Evolutionary conservation across 2,329 filamentous ascomycete genomes (phyloP), one percentile per base, ranked within the genome.

Genomic region (Aspergillus eucalypticola): DNA sequence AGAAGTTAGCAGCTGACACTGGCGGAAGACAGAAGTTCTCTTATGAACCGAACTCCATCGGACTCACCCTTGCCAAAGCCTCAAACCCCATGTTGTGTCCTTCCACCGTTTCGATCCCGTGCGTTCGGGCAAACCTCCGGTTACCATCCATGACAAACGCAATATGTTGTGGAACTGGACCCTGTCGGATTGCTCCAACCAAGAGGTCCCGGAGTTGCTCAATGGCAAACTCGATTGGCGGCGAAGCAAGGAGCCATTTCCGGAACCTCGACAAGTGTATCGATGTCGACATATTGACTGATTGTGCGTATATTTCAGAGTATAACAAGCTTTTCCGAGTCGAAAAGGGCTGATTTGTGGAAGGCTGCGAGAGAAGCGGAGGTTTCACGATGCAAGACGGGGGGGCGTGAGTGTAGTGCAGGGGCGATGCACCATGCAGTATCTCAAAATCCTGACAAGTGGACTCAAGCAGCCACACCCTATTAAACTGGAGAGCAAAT

Each of bases 91-190:
- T 81, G 74, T 96, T 93, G 75, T 99, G 95, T 23, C 95, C 95
- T 78, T 99, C 94, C 35, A 98, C 88, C 0, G 93, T 96, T 81
- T 99, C 95, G 74, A 99, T 96, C 65, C 94, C 88, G 79, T 95
- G 92, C 64, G 84, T 90, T 63, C 91, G 86, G 13, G 95, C 95
- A 80, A 96, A 99, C 49, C 95, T 89, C 70, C 95, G 83, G 78
- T 99, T 99, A 58, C 95, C 95, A 75, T 99, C 95, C 95, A 99
- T 99, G 69, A 97, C 94, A 73, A 99, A 99, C n/a, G 95, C 95
- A 62, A 99, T 87, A 86, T 99, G 95, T 71, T 92, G 88, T 8
- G 95, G 95, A 58, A 99, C 89, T 2, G 92, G 92, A 0, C 95
- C 95, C 77, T 97, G 94, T 72, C 89, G 89, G 56, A 98, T 80